These are phyloP conservation scores for Brassica hybrid DNA, from an alignment of 441 rosid genomes.

Conservation along the genomic window DNA sequence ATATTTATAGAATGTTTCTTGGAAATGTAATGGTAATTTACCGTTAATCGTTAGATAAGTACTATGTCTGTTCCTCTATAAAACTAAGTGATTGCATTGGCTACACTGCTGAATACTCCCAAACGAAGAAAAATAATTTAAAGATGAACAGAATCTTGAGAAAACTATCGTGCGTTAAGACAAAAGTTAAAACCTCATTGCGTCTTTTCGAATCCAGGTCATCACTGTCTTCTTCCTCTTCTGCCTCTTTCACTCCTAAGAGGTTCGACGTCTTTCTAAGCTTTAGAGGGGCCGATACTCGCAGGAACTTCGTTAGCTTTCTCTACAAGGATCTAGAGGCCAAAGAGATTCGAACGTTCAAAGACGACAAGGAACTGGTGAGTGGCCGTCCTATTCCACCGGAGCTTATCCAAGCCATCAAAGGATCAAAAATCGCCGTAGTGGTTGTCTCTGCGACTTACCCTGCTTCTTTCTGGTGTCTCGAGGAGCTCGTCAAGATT, in stretches of 20 bases:
- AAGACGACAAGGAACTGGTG: neutral
- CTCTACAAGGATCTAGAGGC: slow-evolving; percentile 41
- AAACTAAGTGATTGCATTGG: neutral
- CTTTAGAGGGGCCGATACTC: slow-evolving; percentile 61
- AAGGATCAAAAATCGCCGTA: slow-evolving; percentile 46
- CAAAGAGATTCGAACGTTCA: slow-evolving; percentile 49
- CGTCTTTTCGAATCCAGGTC: slow-evolving; percentile 27
- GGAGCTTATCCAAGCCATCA: slow-evolving; percentile 48
- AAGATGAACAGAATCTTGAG: neutral
- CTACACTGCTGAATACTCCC: neutral
- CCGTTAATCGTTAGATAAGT: neutral
- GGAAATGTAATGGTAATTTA: slow-evolving; percentile 21
- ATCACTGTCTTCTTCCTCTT: slow-evolving; percentile 7
- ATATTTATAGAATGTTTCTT: neutral
- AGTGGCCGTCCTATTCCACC: slow-evolving; percentile 50
- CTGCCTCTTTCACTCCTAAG: slow-evolving; percentile 14
- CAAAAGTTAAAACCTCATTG: slow-evolving; percentile 21
- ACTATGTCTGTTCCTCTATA: slow-evolving; percentile 1
- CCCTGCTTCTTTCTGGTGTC: slow-evolving; percentile 49
- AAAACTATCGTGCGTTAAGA: slow-evolving; percentile 18
- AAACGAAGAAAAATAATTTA: neutral
- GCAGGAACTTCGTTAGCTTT: slow-evolving; percentile 41
- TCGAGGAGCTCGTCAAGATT: slow-evolving; percentile 50
- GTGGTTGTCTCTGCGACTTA: slow-evolving; percentile 51
- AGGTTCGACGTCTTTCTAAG: slow-evolving; percentile 60